Percentiles rank a stretch among this genome's conserved stretches.
phyloP scores from a whole-genome alignment of 345 rosid species.

The Eucalyptus melliodora region DNA sequence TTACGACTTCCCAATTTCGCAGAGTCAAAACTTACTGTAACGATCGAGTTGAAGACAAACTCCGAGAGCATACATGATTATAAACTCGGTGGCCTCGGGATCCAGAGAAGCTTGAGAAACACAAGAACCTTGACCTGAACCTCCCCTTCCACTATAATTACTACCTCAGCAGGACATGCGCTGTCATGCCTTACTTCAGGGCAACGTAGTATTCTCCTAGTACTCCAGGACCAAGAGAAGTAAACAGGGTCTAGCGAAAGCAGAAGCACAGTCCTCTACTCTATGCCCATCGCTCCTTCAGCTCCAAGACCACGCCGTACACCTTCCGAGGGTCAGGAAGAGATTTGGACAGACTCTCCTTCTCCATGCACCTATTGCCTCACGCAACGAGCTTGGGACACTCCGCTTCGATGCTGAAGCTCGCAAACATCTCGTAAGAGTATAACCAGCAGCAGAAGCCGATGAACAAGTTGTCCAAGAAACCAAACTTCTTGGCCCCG shows the following conservation, averaged over 20 bases:
- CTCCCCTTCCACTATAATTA: background rate
- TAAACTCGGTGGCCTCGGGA: background rate
- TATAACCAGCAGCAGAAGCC: background rate
- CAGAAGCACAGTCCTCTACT: background rate
- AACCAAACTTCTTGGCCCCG: too few relatives aligned
- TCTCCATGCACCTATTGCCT: conserved; percentile 19
- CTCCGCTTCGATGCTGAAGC: background rate
- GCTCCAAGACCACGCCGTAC: background rate
- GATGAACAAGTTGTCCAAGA: too few relatives aligned
- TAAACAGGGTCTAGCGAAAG: too few relatives aligned
- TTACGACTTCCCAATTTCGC: background rate
- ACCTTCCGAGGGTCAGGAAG: conserved; percentile 4
- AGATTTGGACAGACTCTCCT: conserved; percentile 5
- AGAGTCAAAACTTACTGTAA: background rate
- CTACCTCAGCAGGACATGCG: background rate
- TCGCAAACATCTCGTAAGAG: background rate
- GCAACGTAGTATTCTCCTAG: too few relatives aligned
- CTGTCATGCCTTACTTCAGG: background rate
- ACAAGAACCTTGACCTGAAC: background rate
- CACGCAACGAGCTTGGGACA: conserved; percentile 18
- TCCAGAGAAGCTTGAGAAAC: background rate
- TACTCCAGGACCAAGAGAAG: too few relatives aligned
- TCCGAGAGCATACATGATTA: background rate
- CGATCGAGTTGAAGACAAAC: background rate
- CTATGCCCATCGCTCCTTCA: conserved; percentile 3